Conservation (phyloP, 306 rosid species). For the Arachis hypogaea region DNA sequence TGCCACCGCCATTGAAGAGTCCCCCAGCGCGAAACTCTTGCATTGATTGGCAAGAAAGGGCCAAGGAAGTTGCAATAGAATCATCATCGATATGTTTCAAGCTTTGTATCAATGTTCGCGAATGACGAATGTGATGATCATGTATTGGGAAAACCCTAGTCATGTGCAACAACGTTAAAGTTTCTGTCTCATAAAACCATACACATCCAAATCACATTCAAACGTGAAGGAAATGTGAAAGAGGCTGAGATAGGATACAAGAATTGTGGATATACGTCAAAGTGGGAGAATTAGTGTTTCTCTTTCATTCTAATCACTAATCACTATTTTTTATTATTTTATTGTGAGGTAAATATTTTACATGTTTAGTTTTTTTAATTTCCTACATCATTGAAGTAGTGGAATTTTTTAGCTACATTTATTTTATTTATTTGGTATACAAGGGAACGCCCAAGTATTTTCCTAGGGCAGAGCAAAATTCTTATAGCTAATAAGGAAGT, state of each 20-base stretch:
- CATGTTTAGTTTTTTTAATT: background rate
- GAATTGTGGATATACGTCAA: constrained; percentile 61
- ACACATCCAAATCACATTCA: constrained; percentile 7
- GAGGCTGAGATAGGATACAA: background rate
- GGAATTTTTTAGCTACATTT: too few relatives aligned
- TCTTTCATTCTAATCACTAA: constrained; percentile 38
- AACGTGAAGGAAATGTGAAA: background rate
- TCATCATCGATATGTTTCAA: background rate
- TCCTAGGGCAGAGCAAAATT: too few relatives aligned
- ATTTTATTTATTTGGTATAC: too few relatives aligned
- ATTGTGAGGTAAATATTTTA: constrained; percentile 45
- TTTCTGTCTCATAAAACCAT: constrained; percentile 1
- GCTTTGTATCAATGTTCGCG: background rate
- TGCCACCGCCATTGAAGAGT: constrained; percentile 53
- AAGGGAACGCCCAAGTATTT: too few relatives aligned
- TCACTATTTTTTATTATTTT: constrained; percentile 11
- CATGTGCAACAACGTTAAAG: constrained; percentile 53
- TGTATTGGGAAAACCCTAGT: constrained; percentile 48
- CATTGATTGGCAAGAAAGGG: constrained; percentile 12
- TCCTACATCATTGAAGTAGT: background rate
- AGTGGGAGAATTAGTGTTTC: constrained; percentile 46
- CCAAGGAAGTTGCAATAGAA: background rate
- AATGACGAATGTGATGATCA: constrained; percentile 15
- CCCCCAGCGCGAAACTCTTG: background rate
- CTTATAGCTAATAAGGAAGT: too few relatives aligned